Conservation (phyloP, 2,329 filamentous ascomycete genomes). For the Fusarium humuli region DNA sequence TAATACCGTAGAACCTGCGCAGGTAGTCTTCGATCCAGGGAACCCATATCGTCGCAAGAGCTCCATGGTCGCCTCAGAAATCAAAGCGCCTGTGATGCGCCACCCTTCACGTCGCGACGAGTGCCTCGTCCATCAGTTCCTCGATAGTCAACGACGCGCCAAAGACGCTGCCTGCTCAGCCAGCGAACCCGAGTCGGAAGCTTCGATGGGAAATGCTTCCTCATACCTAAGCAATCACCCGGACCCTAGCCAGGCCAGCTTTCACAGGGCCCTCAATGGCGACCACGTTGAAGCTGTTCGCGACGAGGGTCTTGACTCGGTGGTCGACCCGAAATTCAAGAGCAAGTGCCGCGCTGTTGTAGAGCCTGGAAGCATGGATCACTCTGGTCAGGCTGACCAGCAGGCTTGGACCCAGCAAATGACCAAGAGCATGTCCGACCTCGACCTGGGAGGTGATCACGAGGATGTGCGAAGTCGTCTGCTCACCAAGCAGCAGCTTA, state of each 20-base stretch:
- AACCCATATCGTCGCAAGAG: constrained; percentile 74
- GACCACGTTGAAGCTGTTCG: constrained; percentile 24
- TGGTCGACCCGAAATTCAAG: constrained; percentile 41
- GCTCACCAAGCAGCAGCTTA: constrained; percentile 92
- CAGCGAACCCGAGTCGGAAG: constrained; percentile 45
- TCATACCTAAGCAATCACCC: constrained; percentile 32
- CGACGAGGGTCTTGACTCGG: constrained; percentile 35
- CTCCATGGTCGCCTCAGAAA: constrained; percentile 68
- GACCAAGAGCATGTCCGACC: constrained; percentile 56
- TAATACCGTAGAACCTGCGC: constrained; percentile 10
- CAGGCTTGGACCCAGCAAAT: constrained; percentile 65
- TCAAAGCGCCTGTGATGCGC: constrained; percentile 50
- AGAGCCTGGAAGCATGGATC: constrained; percentile 56
- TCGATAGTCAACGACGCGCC: constrained; percentile 65
- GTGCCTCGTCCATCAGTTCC: constrained; percentile 74
- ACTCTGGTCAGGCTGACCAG: constrained; percentile 67
- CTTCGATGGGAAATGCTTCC: constrained; percentile 45
- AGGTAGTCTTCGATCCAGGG: constrained; percentile 72
- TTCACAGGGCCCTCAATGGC: constrained; percentile 26
- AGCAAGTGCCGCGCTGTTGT: constrained; percentile 50
- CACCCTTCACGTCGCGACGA: constrained; percentile 57
- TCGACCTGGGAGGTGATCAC: constrained; percentile 52
- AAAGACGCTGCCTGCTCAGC: constrained; percentile 45
- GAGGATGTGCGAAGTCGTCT: constrained; percentile 71
- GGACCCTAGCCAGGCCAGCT: constrained; percentile 21